Evolutionary conservation across 148 eudicot species (phyloP).

Genomic region (Linanthus parryae): DNA sequence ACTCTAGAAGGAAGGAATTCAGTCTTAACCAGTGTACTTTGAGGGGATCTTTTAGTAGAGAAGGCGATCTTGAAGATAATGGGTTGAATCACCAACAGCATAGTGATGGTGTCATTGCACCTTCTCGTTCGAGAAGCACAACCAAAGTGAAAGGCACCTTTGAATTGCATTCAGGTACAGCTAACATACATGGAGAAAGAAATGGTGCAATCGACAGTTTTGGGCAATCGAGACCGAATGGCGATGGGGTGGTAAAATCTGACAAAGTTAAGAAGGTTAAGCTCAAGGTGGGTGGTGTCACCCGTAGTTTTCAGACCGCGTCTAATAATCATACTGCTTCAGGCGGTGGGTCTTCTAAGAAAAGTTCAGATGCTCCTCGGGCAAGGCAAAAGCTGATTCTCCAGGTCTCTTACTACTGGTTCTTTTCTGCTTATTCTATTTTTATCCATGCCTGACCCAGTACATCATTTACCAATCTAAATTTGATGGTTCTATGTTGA

Average conservation of each 20-base stretch:
- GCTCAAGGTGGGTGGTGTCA: conserved; percentile 84
- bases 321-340: conserved; percentile 21
- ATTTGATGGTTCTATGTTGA: not conserved
- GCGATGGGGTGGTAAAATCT: conserved; percentile 38
- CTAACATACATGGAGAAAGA: conserved; percentile 20
- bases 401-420: not conserved
- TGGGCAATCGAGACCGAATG: conserved; percentile 15
- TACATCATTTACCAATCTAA: not conserved
- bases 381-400: conserved; percentile 1
- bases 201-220: conserved; percentile 20
- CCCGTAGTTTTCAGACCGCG: conserved; percentile 67
- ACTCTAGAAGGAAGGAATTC: conserved; percentile 52
- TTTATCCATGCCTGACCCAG: not conserved
- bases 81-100: conserved; percentile 20
- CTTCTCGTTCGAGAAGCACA: conserved; percentile 30
- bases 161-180: conserved; percentile 28
- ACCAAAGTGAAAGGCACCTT: conserved; percentile 26
- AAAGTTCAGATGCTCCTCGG: conserved; percentile 7
- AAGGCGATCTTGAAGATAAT: conserved; percentile 13
- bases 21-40: conserved; percentile 67
- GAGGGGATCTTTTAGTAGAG: conserved; percentile 29
- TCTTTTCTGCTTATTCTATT: not conserved
- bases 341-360: conserved; percentile 32
- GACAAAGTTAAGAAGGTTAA: conserved; percentile 63
- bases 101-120: conserved; percentile 38